A percentile compares a stretch with the other conserved stretches of the same genome.
Conservation (phyloP, 2,329 filamentous ascomycete species). For the Sporothrix brunneoviolacea region DNA sequence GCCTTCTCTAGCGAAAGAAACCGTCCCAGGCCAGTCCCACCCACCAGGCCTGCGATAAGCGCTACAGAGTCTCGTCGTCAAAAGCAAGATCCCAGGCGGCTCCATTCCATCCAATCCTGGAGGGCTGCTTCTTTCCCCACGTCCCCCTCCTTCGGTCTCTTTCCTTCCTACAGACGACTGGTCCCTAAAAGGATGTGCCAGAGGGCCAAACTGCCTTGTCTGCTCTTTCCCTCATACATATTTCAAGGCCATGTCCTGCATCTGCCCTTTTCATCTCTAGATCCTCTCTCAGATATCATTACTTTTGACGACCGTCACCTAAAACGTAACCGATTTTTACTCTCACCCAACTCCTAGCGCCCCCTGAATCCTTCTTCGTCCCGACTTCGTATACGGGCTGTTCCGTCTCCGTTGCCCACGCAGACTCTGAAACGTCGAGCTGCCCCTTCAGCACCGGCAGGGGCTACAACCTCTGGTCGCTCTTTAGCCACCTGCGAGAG, state of each 20-base stretch:
- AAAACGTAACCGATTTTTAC: too few species aligned
- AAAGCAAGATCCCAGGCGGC: too few species aligned
- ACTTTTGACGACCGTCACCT: too few species aligned
- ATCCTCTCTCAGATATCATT: neutral
- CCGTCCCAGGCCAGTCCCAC: neutral
- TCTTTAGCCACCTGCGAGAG: too few species aligned
- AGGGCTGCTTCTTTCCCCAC: neutral
- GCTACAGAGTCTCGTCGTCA: slow-evolving; percentile 1
- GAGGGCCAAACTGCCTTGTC: neutral
- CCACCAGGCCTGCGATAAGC: neutral
- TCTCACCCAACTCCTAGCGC: too few species aligned
- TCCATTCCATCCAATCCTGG: too few species aligned
- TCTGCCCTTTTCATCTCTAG: neutral
- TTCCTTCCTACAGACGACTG: neutral
- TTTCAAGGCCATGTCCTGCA: neutral
- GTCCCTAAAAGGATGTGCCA: neutral
- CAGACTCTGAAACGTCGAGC: slow-evolving; percentile 7
- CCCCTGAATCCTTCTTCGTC: too few species aligned
- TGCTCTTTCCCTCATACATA: too few species aligned
- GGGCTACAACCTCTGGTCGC: neutral
- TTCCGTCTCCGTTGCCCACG: neutral
- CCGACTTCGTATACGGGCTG: neutral
- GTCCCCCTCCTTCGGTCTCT: slow-evolving; percentile 2
- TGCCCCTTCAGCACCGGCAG: neutral
- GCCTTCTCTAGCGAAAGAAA: too few species aligned